Evolutionary conservation across 768 basidiomycete species (phyloP).

Genomic region (Trametes gibbosa): DNA sequence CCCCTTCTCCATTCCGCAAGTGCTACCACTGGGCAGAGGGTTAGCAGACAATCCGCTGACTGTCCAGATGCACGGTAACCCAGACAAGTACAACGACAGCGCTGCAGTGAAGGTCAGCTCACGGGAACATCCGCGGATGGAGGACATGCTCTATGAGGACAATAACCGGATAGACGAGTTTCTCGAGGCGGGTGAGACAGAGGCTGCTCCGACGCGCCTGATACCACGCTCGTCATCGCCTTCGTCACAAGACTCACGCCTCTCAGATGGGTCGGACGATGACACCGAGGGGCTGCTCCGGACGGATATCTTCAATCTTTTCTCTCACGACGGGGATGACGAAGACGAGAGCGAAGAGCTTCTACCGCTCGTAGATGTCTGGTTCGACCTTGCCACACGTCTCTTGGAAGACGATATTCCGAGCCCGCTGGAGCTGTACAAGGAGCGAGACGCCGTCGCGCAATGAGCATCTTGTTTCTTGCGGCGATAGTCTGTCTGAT

Average conservation of each 20-base stretch:
- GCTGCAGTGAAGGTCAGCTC: not conserved
- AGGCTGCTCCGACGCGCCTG: not conserved
- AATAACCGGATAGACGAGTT: not conserved
- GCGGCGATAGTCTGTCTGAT: no score
- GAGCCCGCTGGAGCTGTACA: not conserved
- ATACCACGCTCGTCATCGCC: not conserved
- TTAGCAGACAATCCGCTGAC: not conserved
- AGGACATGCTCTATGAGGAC: not conserved
- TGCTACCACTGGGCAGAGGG: constrained; percentile 13
- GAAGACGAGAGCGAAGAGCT: not conserved
- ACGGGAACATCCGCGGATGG: not conserved
- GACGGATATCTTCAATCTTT: not conserved
- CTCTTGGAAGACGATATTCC: not conserved
- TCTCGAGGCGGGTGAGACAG: not conserved
- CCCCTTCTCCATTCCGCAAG: constrained; percentile 1
- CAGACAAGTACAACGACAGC: not conserved
- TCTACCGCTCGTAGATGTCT: not conserved
- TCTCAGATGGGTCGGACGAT: not conserved
- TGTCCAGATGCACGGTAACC: not conserved
- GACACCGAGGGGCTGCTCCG: not conserved
- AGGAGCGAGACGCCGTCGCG: not conserved
- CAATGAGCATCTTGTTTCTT: no score
- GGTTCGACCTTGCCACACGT: not conserved
- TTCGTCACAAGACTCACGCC: not conserved
- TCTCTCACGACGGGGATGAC: not conserved